Base-by-base conservation (phyloP, 164 flowering plant genomes). In the Akebia trifoliata region DNA sequence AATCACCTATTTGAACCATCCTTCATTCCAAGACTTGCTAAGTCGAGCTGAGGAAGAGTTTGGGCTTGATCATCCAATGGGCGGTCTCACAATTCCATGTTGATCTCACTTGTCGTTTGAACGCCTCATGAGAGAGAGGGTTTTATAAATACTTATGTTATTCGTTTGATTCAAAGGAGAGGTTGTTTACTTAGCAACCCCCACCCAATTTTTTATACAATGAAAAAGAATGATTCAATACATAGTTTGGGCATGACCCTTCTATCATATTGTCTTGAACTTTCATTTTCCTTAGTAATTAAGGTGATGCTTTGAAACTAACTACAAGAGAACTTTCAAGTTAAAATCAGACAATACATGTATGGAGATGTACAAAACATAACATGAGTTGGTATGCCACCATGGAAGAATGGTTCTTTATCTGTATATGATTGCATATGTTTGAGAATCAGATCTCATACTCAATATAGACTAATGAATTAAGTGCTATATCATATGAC, bases 11-110 rank as follows among this genome's bases (percentile, higher is more conserved):
- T 63, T 81, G 66, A 76, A 64, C 36, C 69, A 78, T 3, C 75
- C 81, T 59, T 58, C 38, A 34, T 78, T 76, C 50, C 86, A 60
- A 49, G 67, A 62, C 34, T 60, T 81, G 67, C 57, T 78, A 1
- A 31, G 24, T 6, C 60, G 8, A 14, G 50, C 50, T 0, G 60
- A 43, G 29, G 60, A 57, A 30, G 60, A 44, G 36, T 57, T 43
- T 21, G 60, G 60, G 15, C 25, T 46, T 47, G 25, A 37, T 58
- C 52, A 58, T 35, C 61, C 61, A 58, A 58, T 47, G 45, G 61
- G 61, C 24, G 53, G 61, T 58, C 44, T 58, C 4, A 58, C 61
- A 34, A 58, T 58, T 35, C 61, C 61, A 10, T 47, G 61, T 58
- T 1, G 15, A 58, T 35, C 10, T 58, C n/a, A 47, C 53, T n/a